Base-by-base conservation (phyloP, 208 protist genomes). In the Acanthamoeba lenticulata region DNA sequence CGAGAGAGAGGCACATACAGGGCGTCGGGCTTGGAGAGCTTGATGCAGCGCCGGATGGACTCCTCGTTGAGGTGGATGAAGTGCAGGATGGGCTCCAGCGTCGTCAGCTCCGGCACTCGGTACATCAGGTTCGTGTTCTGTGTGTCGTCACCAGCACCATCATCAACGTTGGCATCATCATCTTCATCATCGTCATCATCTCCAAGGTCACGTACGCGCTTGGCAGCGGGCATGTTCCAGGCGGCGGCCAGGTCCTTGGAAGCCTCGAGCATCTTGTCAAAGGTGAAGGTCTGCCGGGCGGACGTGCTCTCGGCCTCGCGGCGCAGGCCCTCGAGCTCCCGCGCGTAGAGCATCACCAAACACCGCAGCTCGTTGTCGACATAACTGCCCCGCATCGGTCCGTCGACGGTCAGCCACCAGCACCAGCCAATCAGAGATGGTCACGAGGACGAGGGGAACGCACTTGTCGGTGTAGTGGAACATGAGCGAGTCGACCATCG, bases 401-500 rank as follows among this genome's bases (percentile, higher is more conserved):
- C n/a, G 17, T 13, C 5, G 7, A 74, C 32, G 17, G 7, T 24
- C 34, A 74, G 7, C 5, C 65, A 74, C 32, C 4, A 5, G 17
- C n/a, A 74, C n/a, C 24, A 79, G 17, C 19, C 19, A 79, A 40
- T 40, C 13, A 13, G 24, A 9, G 69, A 79, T 13, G 36, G 9
- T 34, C 9, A 44, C 36, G 74, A 42, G 13, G 74, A 85, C 9
- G 15, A 15, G 45, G 45, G 29, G 15, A 36, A 29, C 77, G 40
- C 27, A 86, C 77, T 86, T 57, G 21, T 86, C 77, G 47, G 77
- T 91, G 85, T 91, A 91, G 38, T 45, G 38, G 36, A 44, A 29
- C 36, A 91, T 19, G 21, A 91, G 36, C 19, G 85, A 91, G 27
- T 91, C 49, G 29, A 91, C 85, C 85, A 91, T 91, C 27, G 85